Base-by-base conservation (phyloP, 2,329 filamentous ascomycete genomes). In the Botrytis deweyae region DNA sequence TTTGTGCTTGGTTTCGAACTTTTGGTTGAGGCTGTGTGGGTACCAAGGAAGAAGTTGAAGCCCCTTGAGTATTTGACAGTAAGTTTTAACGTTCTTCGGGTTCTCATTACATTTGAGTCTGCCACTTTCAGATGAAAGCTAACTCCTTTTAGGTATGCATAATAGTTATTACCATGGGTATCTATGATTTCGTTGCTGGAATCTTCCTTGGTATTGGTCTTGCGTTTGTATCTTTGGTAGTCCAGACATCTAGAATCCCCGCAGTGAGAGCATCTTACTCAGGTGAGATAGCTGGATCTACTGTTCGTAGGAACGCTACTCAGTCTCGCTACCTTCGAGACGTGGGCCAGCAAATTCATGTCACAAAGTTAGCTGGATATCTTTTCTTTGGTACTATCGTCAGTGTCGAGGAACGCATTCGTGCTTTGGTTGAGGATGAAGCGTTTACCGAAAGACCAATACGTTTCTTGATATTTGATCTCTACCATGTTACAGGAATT, bases 321-420 rank as follows among this genome's bases (percentile, higher is more conserved):
- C 96, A 99, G 79, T 91, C 95, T 75, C 90, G 92, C 74, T 99
- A 96, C 80, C 85, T 99, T 6, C 91, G 91, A 75, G 88, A 95
- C 77, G 95, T 96, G 25, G 95, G 95, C 4, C 88, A 89, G 46
- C 96, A 99, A 81, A 96, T 97, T 49, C 92, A 93, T 74, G 91
- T 98, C 68, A 92, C 97, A 79, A 98, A 98, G 82, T 87, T 99
- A 25, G 92, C 93, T 0, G 95, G 96, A 0, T 98, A 95, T 80
- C 88, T 99, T n/a, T 99, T 99, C 86, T 99, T 99, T 78, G 96
- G 96, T 25, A 98, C 95, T 4, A 97, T 99, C 77, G 95, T 98
- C 71, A 94, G 93, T 66, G 95, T 99, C 0, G 96, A 99, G 82
- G 92, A 93, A 76, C 92, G 92, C 76, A 95, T 98, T 75, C 89